A percentile compares a stretch with the other conserved stretches of the same genome.
phyloP scores from a whole-genome alignment of 495 filamentous ascomycete species.

The Sordaria brevicollis region DNA sequence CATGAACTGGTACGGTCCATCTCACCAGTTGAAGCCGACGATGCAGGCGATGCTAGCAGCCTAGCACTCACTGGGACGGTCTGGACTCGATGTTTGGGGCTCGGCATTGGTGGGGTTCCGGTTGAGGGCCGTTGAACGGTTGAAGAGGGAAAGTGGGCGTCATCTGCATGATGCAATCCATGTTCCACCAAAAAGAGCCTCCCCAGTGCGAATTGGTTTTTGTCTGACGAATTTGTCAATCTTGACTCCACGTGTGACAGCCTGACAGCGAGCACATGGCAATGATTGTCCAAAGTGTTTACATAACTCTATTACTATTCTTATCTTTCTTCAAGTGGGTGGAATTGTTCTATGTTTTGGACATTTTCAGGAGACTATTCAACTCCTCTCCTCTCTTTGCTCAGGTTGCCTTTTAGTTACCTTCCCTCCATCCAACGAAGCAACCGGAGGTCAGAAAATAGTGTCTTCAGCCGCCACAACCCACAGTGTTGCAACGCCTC shows the following conservation, averaged over 20 bases:
- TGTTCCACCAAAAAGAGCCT: not conserved
- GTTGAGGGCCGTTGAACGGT: not conserved
- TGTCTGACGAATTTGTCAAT: not conserved
- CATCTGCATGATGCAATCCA: slow-evolving; percentile 15
- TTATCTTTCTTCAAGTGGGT: not conserved
- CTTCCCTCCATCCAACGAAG: not conserved
- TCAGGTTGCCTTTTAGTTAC: not conserved
- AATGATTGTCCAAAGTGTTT: not conserved
- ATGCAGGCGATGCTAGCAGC: not conserved
- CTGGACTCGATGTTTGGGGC: not conserved
- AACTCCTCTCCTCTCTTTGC: not conserved
- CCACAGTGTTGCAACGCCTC: slow-evolving; percentile 13
- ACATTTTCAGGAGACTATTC: not conserved
- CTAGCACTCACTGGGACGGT: not conserved
- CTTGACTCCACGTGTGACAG: not conserved
- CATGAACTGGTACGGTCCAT: not conserved
- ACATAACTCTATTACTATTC: not conserved
- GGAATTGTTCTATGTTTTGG: not conserved
- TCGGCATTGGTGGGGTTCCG: slow-evolving; percentile 10
- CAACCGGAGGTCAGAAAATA: not conserved
- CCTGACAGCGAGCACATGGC: not conserved
- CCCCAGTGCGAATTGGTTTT: slow-evolving; percentile 15
- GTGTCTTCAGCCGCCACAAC: not conserved
- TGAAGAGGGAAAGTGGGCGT: slow-evolving; percentile 4
- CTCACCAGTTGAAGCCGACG: not conserved